Base-by-base conservation (phyloP, 768 basidiomycete species). In the Pisolithus tinctorius region DNA sequence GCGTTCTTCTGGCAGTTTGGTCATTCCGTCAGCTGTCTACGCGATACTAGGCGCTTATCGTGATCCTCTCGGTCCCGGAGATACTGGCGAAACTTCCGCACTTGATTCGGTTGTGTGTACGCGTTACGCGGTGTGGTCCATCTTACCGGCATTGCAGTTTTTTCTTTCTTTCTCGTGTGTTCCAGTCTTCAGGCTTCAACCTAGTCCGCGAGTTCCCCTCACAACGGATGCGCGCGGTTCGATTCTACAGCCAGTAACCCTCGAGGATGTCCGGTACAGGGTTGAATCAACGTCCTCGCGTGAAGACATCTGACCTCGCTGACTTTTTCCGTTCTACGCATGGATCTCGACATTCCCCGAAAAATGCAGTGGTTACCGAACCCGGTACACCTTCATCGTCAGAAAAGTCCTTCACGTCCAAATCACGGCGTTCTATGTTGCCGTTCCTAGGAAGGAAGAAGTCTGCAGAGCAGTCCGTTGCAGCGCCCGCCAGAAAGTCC, bases 241-340 rank as follows among this genome's bases (percentile, higher is more conserved):
- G 27, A 16, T 45, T 36, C 16, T 40, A 20, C 25, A 45, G 17
- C n/a, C 27, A 14, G 14, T 53, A 27, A 50, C 9, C 34, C 23
- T 41, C 31, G 46, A 45, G 26, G 41, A 82, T 82, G 79, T 56
- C 59, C 45, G 29, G 52, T 42, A 70, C 79, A 49, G 69, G 67
- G 29, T 72, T 80, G 27, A 60, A 71, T 40, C 73, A 71, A 54
- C 77, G 80, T 52, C 65, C 77, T 36, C 77, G 80, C 44, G 72
- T 74, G 34, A 83, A 77, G 63, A 78, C 80, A 9, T 73, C 82
- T 23, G 84, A 85, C 59, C 56, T 85, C 26, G 72, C 82, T 23
- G 82, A 84, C 30, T 75, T 85, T 60, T 79, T 85, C 62, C 79
- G 82, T 49, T 68, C 73, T 52, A 51, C 60, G 4, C 60, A 69